Percentiles rank a stretch among this genome's conserved stretches.
Conservation (phyloP, 2,329 filamentous ascomycete genomes). For the Cytospora piceae region DNA sequence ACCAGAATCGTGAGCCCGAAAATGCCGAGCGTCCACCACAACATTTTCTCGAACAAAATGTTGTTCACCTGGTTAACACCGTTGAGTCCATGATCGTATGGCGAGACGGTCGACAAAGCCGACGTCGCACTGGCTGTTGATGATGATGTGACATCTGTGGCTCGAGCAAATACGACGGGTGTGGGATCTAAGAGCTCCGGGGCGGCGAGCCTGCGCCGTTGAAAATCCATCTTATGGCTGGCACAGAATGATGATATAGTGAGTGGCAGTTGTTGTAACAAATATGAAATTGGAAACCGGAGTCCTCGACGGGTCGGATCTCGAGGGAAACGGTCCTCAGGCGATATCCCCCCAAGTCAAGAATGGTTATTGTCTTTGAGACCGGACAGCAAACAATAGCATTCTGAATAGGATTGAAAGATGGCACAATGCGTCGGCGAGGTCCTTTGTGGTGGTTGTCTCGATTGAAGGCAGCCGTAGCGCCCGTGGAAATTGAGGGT, state of each 20-base stretch:
- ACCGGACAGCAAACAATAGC: conserved; percentile 22
- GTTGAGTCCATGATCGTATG: conserved; percentile 59
- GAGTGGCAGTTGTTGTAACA: not conserved
- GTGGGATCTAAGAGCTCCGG: conserved; percentile 30
- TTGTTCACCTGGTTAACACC: conserved; percentile 65
- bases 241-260: not conserved
- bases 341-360: conserved; percentile 7
- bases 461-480: conserved; percentile 3
- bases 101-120: conserved; percentile 55
- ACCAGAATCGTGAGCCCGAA: conserved; percentile 57
- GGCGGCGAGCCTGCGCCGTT: conserved; percentile 38
- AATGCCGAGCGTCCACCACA: conserved; percentile 66
- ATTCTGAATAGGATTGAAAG: conserved; percentile 24
- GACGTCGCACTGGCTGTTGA: conserved; percentile 35
- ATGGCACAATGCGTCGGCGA: conserved; percentile 10
- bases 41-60: conserved; percentile 57
- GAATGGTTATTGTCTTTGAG: conserved; percentile 27
- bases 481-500: conserved; percentile 6
- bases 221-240: conserved; percentile 39
- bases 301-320: conserved; percentile 3
- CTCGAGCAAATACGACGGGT: conserved; percentile 20
- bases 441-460: conserved; percentile 22
- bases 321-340: conserved; percentile 17
- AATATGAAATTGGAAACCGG: conserved; percentile 2
- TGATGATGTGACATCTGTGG: conserved; percentile 15